Evolutionary conservation across 2,329 filamentous ascomycete species (phyloP).

Genomic region (Graphiopsis chlorocephala): DNA sequence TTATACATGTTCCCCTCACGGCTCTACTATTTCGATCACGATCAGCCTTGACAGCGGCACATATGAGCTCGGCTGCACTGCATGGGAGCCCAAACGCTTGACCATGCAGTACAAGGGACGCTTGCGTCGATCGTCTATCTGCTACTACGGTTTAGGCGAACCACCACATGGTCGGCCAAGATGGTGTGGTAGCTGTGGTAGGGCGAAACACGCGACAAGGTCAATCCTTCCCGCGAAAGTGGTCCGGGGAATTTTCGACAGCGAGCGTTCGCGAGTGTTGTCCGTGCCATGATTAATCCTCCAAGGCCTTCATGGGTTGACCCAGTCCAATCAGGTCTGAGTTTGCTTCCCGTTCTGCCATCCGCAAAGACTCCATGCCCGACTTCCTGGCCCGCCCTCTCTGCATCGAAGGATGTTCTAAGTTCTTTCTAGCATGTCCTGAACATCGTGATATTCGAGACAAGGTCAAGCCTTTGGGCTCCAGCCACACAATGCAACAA

Average conservation of each 20-base stretch:
- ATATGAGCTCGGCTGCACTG: neutral
- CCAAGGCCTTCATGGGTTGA: neutral
- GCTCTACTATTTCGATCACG: neutral
- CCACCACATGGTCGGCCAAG: slow-evolving; percentile 9
- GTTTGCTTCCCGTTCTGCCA: slow-evolving; percentile 6
- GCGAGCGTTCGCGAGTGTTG: slow-evolving; percentile 11
- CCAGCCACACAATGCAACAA: neutral
- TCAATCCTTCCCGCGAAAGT: slow-evolving; percentile 15
- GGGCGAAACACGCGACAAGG: slow-evolving; percentile 13
- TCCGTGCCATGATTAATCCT: slow-evolving; percentile 5
- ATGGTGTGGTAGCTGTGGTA: neutral
- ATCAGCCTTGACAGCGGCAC: neutral
- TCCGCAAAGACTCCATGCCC: slow-evolving; percentile 11
- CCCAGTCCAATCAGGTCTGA: slow-evolving; percentile 11
- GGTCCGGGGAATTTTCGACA: slow-evolving; percentile 15
- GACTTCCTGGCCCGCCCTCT: slow-evolving; percentile 10
- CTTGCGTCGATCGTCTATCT: slow-evolving; percentile 9
- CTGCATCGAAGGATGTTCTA: neutral
- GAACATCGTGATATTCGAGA: neutral
- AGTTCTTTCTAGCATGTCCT: neutral
- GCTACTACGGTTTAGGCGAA: slow-evolving; percentile 7
- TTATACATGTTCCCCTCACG: neutral
- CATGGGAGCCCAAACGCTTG: slow-evolving; percentile 1
- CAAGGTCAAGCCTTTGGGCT: neutral
- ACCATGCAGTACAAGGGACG: neutral